phyloP scores from a whole-genome alignment of 2,329 filamentous ascomycete species.

The Exophiala calicioides region DNA sequence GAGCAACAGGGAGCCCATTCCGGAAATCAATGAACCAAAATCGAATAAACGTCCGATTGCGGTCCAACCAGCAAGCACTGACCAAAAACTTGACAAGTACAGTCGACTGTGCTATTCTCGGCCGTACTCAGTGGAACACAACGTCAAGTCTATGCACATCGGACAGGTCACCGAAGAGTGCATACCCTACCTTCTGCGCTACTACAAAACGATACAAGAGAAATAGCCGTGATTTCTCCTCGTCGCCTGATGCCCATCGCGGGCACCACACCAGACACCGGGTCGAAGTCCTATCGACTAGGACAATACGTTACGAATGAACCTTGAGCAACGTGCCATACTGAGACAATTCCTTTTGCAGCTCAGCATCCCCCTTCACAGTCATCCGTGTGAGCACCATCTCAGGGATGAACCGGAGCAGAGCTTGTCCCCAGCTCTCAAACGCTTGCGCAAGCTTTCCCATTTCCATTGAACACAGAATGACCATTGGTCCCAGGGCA shows the following conservation, averaged over 20 bases:
- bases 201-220: conserved; percentile 15
- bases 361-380: no score
- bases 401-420: no score
- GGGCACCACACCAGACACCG: no score
- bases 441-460: no score
- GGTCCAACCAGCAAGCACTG: conserved; percentile 32
- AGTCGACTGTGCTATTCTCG: conserved; percentile 47
- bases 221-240: not conserved
- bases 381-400: no score
- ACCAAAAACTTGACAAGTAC: conserved; percentile 34
- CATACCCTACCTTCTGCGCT: conserved; percentile 30
- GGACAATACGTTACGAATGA: no score
- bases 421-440: no score
- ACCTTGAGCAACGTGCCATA: no score
- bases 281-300: no score
- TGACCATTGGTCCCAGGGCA: no score
- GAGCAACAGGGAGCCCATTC: conserved; percentile 19
- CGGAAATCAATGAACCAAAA: conserved; percentile 32
- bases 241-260: not conserved
- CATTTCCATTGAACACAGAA: no score
- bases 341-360: no score
- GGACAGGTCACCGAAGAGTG: conserved; percentile 37
- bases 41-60: conserved; percentile 42
- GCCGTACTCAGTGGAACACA: conserved; percentile 45
- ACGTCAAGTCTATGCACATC: conserved; percentile 44